phyloP scores from a whole-genome alignment of 192 early-diverging fungal genomes.

The Phlyctochytrium planicorne region DNA sequence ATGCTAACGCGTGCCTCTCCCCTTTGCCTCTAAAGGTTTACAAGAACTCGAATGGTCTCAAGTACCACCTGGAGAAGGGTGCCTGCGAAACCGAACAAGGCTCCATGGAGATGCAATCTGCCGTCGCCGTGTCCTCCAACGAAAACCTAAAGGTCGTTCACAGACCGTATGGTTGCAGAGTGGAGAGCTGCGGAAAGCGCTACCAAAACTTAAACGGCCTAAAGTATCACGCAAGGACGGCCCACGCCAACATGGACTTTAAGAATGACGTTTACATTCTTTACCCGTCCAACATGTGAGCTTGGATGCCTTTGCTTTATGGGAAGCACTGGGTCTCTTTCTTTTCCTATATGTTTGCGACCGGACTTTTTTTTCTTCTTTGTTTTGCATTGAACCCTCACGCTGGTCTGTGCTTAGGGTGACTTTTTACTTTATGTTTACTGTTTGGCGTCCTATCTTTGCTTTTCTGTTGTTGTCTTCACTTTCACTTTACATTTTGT shows the following conservation, averaged over 20 bases:
- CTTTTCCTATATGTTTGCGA: too few species aligned
- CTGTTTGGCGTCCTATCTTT: too few species aligned
- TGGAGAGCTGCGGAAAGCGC: conserved; percentile 75
- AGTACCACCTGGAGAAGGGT: conserved; percentile 94
- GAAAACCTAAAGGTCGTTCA: conserved; percentile 31
- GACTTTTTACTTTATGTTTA: too few species aligned
- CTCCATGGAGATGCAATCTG: conserved; percentile 16
- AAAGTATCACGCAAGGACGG: conserved; percentile 78
- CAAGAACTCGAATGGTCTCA: conserved; percentile 97
- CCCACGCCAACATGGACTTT: conserved; percentile 37
- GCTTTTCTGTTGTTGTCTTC: too few species aligned
- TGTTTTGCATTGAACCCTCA: too few species aligned
- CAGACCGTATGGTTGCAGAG: conserved; percentile 38
- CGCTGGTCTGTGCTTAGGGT: too few species aligned
- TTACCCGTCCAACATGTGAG: conserved; percentile 14
- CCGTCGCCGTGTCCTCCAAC: conserved; percentile 21
- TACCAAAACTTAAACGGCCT: conserved; percentile 97
- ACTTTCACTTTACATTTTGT: too few species aligned
- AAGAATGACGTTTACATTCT: conserved; percentile 31
- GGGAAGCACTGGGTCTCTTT: too few species aligned
- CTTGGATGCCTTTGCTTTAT: too few species aligned
- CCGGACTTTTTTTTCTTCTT: too few species aligned
- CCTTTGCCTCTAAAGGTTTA: too few species aligned
- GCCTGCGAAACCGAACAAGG: conserved; percentile 38
- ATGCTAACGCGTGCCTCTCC: too few species aligned